Base-by-base conservation (phyloP, 495 filamentous ascomycete species). In the Neurospora sp. region DNA sequence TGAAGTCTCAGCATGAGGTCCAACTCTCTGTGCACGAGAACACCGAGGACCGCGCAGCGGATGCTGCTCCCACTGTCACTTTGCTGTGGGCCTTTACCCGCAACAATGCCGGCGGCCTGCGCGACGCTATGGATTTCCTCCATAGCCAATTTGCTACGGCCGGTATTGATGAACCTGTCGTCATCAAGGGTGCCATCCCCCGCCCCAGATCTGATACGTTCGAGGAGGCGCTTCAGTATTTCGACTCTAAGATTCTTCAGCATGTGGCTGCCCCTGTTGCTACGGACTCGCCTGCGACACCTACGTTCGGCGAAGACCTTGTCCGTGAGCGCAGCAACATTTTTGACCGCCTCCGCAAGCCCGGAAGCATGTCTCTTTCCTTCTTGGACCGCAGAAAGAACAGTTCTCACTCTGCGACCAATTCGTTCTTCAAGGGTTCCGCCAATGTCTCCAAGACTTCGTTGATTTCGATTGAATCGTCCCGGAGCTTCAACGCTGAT, bases 161-260 rank as follows among this genome's bases (percentile, higher is more conserved):
- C 54, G 92, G 93, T n/a, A 88, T 97, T 41, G 93, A 97, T 41
- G 93, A 97, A 75, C 90, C 91, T 4, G 93, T 88, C 62, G 90
- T 93, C 31, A 90, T 99, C 76, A 97, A 96, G 81, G 96, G 96
- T 70, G 91, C 93, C 16, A 95, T 98, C 75, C 94, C 95, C 0
- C 91, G 95, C 66, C 96, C 96, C 70, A 98, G 98, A 85, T 98
- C 96, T 5, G 96, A 99, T 82, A 97, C 96, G 1, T 99, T 98
- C 79, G 96, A 98, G 78, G 96, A 98, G 74, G 95, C 93, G 49
- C 87, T 97, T 39, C 95, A 93, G 37, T 98, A 93, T 86, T 99
- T 99, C 82, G 92, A 97, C 81, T 96, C 94, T 0, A 98, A 98
- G 83, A 84, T 99, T 40, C 87, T 99, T 41, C 96, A 98, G 81